Base-by-base conservation (phyloP, 345 rosid genomes). In the Iberis pinnata region DNA sequence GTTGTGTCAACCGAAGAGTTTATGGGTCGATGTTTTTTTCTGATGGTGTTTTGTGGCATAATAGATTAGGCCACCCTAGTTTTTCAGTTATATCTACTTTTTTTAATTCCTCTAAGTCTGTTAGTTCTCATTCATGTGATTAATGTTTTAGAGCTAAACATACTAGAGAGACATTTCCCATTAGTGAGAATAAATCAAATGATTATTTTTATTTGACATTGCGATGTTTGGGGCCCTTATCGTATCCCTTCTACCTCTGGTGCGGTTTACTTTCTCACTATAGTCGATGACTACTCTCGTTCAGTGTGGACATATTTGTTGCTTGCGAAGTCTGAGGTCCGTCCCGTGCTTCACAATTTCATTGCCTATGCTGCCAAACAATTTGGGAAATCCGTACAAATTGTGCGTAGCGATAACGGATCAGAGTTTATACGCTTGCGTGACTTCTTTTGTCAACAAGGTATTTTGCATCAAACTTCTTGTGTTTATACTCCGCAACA, bases 361-460 rank as follows among this genome's bases (percentile, higher is more conserved):
- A 2, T 22, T 3, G 6, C 4, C 6, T 22, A 22, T 22, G 25
- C 25, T 6, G 25, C 3, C 3, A 6, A 20, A 8, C 20, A 40
- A 1, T 40, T 40, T 2, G 4, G 4, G 0, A 8, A 9, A 3
- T 4, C 3, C 0, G 20, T 40, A 0, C 1, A 8, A 6, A 1
- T 1, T 1, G 6, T 40, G 0, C 1, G 12, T 2, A 40, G 43
- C 0, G 43, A 40, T 9, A 40, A 40, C 12, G 43, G 12, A 0
- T 2, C 20, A 0, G 6, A 40, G 4, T 40, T 40, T 0, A 3
- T 8, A 5, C 9, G 12, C 3, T 1, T 9, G 0, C 7, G 10
- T 2, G 1, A 2, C 0, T 7, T 7, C 2, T 38, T 38, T 14
- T 4, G 1, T 1, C 2, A 7, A 7, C 9, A 0, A 0, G 42